Evolutionary conservation across 1,284 basidiomycete genomes (phyloP).

Genomic region (Ustilago cynodontis): DNA sequence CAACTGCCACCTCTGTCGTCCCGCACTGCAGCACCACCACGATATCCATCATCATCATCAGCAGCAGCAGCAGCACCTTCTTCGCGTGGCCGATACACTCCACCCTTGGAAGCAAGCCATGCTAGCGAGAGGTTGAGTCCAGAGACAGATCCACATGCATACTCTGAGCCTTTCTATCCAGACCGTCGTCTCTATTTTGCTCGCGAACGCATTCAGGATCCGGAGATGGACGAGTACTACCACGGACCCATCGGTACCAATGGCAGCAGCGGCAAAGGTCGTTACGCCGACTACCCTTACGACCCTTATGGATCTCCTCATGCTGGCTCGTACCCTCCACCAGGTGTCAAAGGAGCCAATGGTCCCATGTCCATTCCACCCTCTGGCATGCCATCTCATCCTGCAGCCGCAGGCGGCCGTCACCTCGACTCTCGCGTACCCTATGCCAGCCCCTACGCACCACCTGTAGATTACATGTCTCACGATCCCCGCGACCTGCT

Average conservation of each 20-base stretch:
- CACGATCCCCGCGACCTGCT: conserved; percentile 42
- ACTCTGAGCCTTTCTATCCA: conserved; percentile 49
- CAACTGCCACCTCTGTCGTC: conserved; percentile 48
- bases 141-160: conserved; percentile 30
- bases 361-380: conserved; percentile 23
- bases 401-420: conserved; percentile 5
- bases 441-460: conserved; percentile 28
- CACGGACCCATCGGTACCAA: conserved; percentile 23
- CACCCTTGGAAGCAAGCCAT: conserved; percentile 28
- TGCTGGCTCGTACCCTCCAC: conserved; percentile 26
- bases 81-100: conserved; percentile 37
- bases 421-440: conserved; percentile 27
- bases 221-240: conserved; percentile 54
- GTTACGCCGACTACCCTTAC: conserved; percentile 36
- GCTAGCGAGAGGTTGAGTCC: conserved; percentile 27
- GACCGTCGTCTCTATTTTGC: conserved; percentile 51
- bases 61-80: conserved; percentile 1
- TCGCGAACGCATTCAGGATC: conserved; percentile 48
- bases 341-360: conserved; percentile 19
- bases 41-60: conserved; percentile 30
- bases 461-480: conserved; percentile 26
- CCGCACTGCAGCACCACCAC: conserved; percentile 14
- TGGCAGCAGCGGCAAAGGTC: conserved; percentile 18
- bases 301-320: conserved; percentile 44
- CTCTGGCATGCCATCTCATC: conserved; percentile 17